Evolutionary conservation across 2,329 filamentous ascomycete genomes (phyloP), one percentile per base, ranked within the genome.

Genomic region (Claviceps sp.): DNA sequence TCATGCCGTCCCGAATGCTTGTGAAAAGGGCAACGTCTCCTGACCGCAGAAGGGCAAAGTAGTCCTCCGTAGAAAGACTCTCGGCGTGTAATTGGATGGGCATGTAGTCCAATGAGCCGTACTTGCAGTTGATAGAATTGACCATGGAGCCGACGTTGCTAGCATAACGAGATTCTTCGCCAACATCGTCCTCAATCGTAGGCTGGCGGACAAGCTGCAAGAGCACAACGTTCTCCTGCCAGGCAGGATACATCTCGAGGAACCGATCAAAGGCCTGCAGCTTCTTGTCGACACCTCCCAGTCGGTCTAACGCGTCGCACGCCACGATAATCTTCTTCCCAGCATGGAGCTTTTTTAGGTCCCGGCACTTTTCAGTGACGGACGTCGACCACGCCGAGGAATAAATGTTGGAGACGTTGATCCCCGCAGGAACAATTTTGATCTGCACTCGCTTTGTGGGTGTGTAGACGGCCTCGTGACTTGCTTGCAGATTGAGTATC

Each of bases 31-130:
- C 91, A 57, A 95, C 86, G 64, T 96, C 89, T 30, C 87, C 89
- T 2, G 88, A 81, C 20, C 91, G 83, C 50, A 97, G 76, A 16
- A 96, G 78, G 2, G 91, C 90, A 67, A 95, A 94, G 67, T 96
- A 96, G 68, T 96, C 90, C 60, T 89, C 85, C 56, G 84, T 84
- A 40, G 82, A 84, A 40, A 96, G 77, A 64, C 95, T 95, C 65
- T 95, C 89, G 5, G 89, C 87, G 66, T 91, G 95, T 67, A 96
- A 88, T 65, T 93, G 88, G n/a, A 96, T 87, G 0, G 91, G 91
- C 0, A 87, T 84, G 67, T 89, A 95, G 58, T 86, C 85, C 50
- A 96, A 73, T 8, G 87, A 93, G 47, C 91, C 91, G 63, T 89
- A 95, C 45, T 80, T 76, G 60, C 90, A 89, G 60, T 96, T 96